These are phyloP conservation scores for Alternaria triticina DNA, from an alignment of 2,329 filamentous ascomycete species.

Conservation along the genomic window DNA sequence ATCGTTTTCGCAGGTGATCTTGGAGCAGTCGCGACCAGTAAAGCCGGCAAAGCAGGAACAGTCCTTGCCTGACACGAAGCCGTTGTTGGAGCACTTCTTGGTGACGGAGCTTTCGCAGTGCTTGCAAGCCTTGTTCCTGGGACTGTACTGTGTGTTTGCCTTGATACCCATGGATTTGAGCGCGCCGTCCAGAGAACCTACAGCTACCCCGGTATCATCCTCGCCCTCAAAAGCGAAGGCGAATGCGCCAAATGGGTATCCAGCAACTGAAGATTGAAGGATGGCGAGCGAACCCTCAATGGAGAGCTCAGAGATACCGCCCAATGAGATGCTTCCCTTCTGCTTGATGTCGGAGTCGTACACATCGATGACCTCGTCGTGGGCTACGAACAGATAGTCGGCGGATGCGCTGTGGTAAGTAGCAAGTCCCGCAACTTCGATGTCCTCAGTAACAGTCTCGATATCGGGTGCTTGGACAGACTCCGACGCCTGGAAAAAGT, in stretches of 20 bases:
- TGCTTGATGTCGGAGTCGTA: constrained; percentile 24
- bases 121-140: constrained; percentile 22
- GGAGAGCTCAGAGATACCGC: constrained; percentile 32
- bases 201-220: constrained; percentile 28
- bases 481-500: constrained; percentile 39
- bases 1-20: constrained; percentile 27
- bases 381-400: constrained; percentile 34
- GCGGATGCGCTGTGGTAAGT: constrained; percentile 23
- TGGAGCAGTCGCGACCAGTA: constrained; percentile 27
- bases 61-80: constrained; percentile 11
- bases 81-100: constrained; percentile 28
- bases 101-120: constrained; percentile 23
- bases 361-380: constrained; percentile 31
- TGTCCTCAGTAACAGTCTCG: constrained; percentile 17
- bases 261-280: constrained; percentile 20
- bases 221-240: constrained; percentile 38
- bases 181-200: constrained; percentile 25
- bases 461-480: constrained; percentile 24
- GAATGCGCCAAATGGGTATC: constrained; percentile 24
- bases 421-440: constrained; percentile 31
- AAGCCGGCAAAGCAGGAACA: constrained; percentile 39
- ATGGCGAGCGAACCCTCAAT: constrained; percentile 37
- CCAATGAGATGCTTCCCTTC: constrained; percentile 23
- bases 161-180: constrained; percentile 23
- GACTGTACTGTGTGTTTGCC: constrained; percentile 28